These are phyloP conservation scores for Linaria vulgaris DNA, from an alignment of 257 asterid genomes.

Conservation along the genomic window DNA sequence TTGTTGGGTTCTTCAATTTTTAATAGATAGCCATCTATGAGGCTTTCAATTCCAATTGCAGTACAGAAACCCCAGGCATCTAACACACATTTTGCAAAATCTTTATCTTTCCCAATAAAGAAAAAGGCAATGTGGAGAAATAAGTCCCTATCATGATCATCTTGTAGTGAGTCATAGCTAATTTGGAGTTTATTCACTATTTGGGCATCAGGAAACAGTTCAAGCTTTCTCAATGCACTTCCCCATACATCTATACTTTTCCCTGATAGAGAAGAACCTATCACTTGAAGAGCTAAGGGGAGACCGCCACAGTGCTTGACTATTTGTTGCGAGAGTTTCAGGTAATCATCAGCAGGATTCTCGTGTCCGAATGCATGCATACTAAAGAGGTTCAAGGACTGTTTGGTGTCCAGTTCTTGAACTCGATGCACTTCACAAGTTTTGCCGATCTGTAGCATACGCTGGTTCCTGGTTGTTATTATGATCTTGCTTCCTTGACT, in stretches of 20 bases:
- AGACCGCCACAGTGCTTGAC: too few species aligned
- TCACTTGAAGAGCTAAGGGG: too few species aligned
- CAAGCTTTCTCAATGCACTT: too few species aligned
- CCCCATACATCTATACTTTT: too few species aligned
- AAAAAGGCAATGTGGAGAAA: neutral
- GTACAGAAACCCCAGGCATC: neutral
- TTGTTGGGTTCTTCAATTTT: neutral
- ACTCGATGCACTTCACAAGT: slow-evolving; percentile 17
- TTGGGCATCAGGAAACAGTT: too few species aligned
- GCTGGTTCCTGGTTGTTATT: slow-evolving; percentile 29
- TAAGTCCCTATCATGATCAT: too few species aligned
- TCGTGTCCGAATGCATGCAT: too few species aligned
- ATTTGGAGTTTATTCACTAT: too few species aligned
- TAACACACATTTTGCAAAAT: slow-evolving; percentile 1
- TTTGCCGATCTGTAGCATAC: neutral
- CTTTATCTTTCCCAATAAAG: slow-evolving; percentile 22
- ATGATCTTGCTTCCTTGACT: slow-evolving; percentile 25
- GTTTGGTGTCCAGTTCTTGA: slow-evolving; percentile 8
- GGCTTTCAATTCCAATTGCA: slow-evolving; percentile 11
- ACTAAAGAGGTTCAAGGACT: neutral
- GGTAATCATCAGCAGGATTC: too few species aligned
- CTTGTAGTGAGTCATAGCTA: too few species aligned
- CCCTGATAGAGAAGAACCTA: too few species aligned
- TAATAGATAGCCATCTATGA: slow-evolving; percentile 12
- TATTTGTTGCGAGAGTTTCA: too few species aligned